A percentile compares a stretch with the other conserved stretches of the same genome.
Evolutionary conservation across 495 filamentous ascomycete species (phyloP).

Genomic region (Cladorrhinum samala): DNA sequence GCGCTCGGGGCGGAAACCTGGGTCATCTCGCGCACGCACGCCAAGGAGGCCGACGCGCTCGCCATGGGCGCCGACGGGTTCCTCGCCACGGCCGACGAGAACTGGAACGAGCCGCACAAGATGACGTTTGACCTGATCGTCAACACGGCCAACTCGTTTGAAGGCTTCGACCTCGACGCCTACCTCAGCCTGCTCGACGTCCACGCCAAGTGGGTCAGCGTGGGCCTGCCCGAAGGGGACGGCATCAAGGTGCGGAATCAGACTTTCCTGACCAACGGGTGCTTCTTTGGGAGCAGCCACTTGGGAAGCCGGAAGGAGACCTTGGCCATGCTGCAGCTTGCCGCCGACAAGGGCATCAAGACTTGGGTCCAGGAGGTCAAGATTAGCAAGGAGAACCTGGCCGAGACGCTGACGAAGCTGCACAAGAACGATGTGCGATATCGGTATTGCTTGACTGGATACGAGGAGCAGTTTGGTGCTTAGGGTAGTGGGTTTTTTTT

Average conservation of each 20-base stretch:
- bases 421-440: conserved; percentile 63
- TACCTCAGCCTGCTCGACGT: conserved; percentile 79
- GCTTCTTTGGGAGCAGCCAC: conserved; percentile 74
- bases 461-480: conserved; percentile 37
- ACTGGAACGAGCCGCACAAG: conserved; percentile 53
- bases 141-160: conserved; percentile 49
- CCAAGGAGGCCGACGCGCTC: conserved; percentile 62
- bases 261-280: conserved; percentile 69
- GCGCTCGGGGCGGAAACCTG: conserved; percentile 65
- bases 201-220: conserved; percentile 74
- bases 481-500: conserved; percentile 1
- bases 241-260: conserved; percentile 68
- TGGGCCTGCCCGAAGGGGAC: conserved; percentile 78
- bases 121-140: conserved; percentile 57
- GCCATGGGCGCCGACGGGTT: conserved; percentile 70
- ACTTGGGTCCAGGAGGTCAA: conserved; percentile 74
- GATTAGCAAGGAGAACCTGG: conserved; percentile 63
- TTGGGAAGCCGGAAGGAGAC: conserved; percentile 77
- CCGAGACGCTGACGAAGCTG: conserved; percentile 60
- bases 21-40: conserved; percentile 61
- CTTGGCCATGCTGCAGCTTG: conserved; percentile 74
- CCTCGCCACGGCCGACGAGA: conserved; percentile 58
- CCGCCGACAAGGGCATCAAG: conserved; percentile 73
- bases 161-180: conserved; percentile 52
- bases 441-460: conserved; percentile 42